Evolutionary conservation across 192 early-diverging fungal genomes (phyloP).

Genomic region (Ambispora gerdemannii): DNA sequence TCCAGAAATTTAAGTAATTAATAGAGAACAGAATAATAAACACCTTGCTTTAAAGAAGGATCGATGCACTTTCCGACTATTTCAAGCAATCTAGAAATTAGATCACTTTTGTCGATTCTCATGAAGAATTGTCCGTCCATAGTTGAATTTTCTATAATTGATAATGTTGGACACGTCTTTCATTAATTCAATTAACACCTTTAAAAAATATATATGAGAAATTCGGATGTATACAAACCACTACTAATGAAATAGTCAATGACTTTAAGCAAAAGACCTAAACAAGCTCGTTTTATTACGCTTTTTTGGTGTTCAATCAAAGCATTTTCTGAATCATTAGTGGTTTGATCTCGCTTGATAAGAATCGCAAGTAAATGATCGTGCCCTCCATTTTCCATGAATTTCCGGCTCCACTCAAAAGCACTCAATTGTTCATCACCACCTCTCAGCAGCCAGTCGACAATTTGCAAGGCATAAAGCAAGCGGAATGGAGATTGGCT

Average conservation of each 20-base stretch:
- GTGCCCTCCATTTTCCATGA: constrained; percentile 41
- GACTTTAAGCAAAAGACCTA: constrained; percentile 31
- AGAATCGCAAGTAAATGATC: constrained; percentile 36
- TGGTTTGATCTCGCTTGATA: constrained; percentile 17
- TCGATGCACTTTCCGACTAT: constrained; percentile 22
- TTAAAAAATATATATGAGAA: no score
- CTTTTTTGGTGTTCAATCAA: constrained; percentile 12
- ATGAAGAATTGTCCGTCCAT: background rate
- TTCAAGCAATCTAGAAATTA: constrained; percentile 23
- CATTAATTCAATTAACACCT: no score
- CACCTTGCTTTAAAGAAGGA: constrained; percentile 27
- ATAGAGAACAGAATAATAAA: background rate
- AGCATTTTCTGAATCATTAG: background rate
- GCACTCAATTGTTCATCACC: constrained; percentile 35
- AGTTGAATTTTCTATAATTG: no score
- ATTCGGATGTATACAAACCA: background rate
- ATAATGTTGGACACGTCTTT: no score
- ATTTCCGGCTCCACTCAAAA: constrained; percentile 36
- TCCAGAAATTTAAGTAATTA: background rate
- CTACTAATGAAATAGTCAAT: constrained; percentile 27
- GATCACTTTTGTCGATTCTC: background rate
- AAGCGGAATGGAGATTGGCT: constrained; percentile 43
- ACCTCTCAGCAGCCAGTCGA: constrained; percentile 40
- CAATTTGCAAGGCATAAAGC: constrained; percentile 45
- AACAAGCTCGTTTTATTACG: constrained; percentile 28